Base-by-base conservation (phyloP, 345 rosid species). In the Aquilaria sinensis region DNA sequence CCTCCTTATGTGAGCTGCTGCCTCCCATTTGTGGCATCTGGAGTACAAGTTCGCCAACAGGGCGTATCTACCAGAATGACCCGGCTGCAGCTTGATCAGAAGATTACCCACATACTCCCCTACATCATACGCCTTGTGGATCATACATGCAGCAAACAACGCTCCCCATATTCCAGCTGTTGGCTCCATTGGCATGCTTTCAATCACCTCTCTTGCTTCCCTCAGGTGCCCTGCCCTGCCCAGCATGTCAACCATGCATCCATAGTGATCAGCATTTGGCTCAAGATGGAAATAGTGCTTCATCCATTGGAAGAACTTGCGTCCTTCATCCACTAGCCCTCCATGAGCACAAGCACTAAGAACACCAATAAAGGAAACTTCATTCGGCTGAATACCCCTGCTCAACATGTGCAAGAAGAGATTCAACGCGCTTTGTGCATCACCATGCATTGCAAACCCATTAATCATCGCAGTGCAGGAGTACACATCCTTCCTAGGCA, bases 221-320 rank as follows among this genome's bases (percentile, higher is more conserved):
- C 47, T 62, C 60, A 77, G 65, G 52, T 9, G 51, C 11, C 84
- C 86, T 51, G 82, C 74, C 48, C 85, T 72, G 56, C 80, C 82
- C 51, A 81, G 80, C 57, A 83, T 56, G 66, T 81, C 86, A 51
- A 81, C 89, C 72, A 83, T 75, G 71, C 89, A 81, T 52, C 82
- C 69, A 56, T 84, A 84, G 60, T 77, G 86, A 62, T 73, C 71
- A 29, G 74, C 64, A 10, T 51, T 69, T 50, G 81, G 82, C 48
- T 62, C 59, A 41, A 84, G 31, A 1, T 55, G 57, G 43, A 63
- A 71, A 52, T 33, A 49, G 23, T 30, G 47, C 34, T 64, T 74
- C 83, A 81, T 81, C 10, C 37, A 56, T 3, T 50, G 57, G 55
- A 81, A 84, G n/a, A 76, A 49, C 47, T 41, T 11, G 15, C 58